Base-by-base conservation (phyloP, 208 protist species). In the Porcisia hertigi region DNA sequence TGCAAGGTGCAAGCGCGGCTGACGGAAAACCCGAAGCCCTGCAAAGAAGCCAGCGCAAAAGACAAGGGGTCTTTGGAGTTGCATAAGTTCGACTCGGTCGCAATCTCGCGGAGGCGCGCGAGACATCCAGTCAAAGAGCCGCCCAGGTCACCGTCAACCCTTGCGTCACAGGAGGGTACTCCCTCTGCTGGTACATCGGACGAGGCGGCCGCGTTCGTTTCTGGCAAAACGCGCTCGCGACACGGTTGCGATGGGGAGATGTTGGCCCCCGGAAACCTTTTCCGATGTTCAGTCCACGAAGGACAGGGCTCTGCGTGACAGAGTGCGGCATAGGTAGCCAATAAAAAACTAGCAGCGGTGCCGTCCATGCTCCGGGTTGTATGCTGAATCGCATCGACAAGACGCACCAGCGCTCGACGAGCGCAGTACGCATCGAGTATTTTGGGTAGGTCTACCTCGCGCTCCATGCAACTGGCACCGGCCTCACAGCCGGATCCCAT, bases 321-420 rank as follows among this genome's bases (percentile, higher is more conserved):
- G 14, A 82, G 69, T 0, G 78, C 55, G 23, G 73, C 78, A 72
- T 82, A 82, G 30, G 39, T 43, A 14, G 73, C 65, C 36, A 82
- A 47, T 34, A 78, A 41, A 11, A 82, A 53, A 20, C 72, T 39
- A 16, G 34, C 47, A 36, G 41, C 72, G 3, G 64, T n/a, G 23
- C 23, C 41, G 60, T 82, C 71, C 4, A n/a, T n/a, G 57, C 30
- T 67, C 3, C 60, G 30, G 0, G 78, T 82, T 36, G 73, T 66
- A 53, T 34, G 54, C 20, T 47, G 59, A 30, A 82, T 16, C 45
- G 73, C 60, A 8, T 64, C 52, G 12, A 75, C 73, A 12, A 82
- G 62, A 11, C 53, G 58, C 34, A 62, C 54, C 11, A 82, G 54
- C 11, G 54, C 66, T 4, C 20, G 39, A 20, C 72, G 67, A 4